Base-by-base conservation (phyloP, 169 alveolate genomes). In the Miamiensis avidus region DNA sequence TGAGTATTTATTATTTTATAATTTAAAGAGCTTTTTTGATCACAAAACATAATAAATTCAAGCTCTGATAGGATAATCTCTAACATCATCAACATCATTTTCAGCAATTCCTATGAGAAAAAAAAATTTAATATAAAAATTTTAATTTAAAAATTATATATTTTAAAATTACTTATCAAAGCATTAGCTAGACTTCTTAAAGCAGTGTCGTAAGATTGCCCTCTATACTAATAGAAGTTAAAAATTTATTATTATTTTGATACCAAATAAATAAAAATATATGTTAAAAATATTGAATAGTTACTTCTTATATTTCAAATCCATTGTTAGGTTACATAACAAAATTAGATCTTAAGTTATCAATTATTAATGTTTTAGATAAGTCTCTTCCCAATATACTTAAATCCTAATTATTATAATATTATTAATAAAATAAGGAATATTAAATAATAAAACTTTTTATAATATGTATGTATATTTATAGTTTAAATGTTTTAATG, bases 261-360 rank as follows among this genome's bases (percentile, higher is more conserved):
- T n/a, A n/a, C n/a, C n/a, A n/a, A n/a, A n/a, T n/a, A n/a, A n/a
- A n/a, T n/a, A n/a, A n/a, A n/a, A n/a, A n/a, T n/a, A n/a, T n/a
- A n/a, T n/a, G n/a, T n/a, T n/a, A n/a, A n/a, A n/a, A n/a, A n/a
- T n/a, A n/a, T n/a, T n/a, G n/a, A n/a, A n/a, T n/a, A n/a, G n/a
- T n/a, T n/a, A n/a, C n/a, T n/a, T n/a, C n/a, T n/a, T 93, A 91
- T 69, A 95, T 97, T 77, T 93, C 93, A 69, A 95, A 93, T 6
- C 99, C 99, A 85, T 97, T 95, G 69, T 94, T 96, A 31, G 98
- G 98, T 82, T 97, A 90, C 78, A 81, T 65, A 86, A 90, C 82
- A 82, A 97, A 97, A 85, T 95, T 95, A 65, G 95, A 97, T 75
- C 96, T 94, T 29, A 97, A 94, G 89, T 97, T 97, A 89, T 97